Evolutionary conservation across 441 rosid species (phyloP), one percentile per base, ranked within the genome.

Genomic region (Pelargonium myrrhifolium): DNA sequence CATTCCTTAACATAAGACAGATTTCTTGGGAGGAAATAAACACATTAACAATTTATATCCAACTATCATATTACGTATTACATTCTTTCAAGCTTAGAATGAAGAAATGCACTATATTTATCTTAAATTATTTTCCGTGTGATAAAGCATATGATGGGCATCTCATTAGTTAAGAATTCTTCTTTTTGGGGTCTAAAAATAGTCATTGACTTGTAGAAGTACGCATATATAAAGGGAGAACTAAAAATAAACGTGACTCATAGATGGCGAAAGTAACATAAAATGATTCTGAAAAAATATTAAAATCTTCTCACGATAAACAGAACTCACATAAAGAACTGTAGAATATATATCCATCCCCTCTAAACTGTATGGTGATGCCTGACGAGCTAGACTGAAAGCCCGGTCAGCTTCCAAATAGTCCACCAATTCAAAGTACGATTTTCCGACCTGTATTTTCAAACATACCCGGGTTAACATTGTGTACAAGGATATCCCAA

Each of bases 321-420:
- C 62, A 17, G 11, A 47, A 87, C 99, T 82, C 83, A 94, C 99
- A 77, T 84, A 94, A 69, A 94, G 89, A 69, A 89, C 97, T 14
- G 99, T 92, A 40, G 98, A 94, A 77, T 94, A 92, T 70, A 86
- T 78, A 82, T 94, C 99, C 95, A 91, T 78, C 72, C 94, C 99
- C 82, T 94, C 98, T 77, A 94, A 87, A 80, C 86, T 84, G 76
- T 94, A 88, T 62, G 96, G 97, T 62, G 99, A 86, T 68, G 81
- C 75, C 70, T 71, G 87, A 42, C 90, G 96, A 37, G 99, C 89
- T 71, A 86, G 96, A 78, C 77, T 84, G 77, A 92, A 94, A 61
- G 89, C 89, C 68, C 78, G 85, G 64, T 86, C 97, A 49, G 99
- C 99, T 83, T 94, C 97, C 74, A 88, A 79, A 79, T 94, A 94